These are phyloP conservation scores for Microbotryomycetes sp. DNA, from an alignment of 1,284 basidiomycete species.

Conservation along the genomic window DNA sequence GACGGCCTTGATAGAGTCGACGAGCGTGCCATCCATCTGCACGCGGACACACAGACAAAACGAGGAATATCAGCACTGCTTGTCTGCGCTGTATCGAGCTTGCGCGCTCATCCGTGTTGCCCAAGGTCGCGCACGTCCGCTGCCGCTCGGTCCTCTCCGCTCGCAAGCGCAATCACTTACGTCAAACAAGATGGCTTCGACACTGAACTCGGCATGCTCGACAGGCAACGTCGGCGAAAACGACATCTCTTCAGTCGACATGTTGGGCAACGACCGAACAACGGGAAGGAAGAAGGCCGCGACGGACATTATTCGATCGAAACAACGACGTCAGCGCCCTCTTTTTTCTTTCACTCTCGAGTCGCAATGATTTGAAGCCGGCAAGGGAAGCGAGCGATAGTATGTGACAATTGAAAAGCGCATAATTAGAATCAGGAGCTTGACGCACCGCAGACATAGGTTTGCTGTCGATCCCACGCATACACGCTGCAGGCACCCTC, in stretches of 20 bases:
- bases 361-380: no score
- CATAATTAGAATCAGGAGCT: no score
- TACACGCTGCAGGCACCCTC: no score
- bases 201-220: constrained; percentile 33
- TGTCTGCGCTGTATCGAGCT: no score
- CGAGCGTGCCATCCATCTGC: constrained; percentile 48
- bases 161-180: constrained; percentile 10
- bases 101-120: no score
- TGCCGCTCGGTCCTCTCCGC: neutral
- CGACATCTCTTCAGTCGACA: constrained; percentile 3
- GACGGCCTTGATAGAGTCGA: constrained; percentile 66
- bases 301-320: no score
- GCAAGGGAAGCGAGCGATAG: no score
- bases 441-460: no score
- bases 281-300: neutral
- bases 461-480: no score
- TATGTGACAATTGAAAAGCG: no score
- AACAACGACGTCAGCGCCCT: no score
- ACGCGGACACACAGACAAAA: neutral
- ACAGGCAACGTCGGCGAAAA: constrained; percentile 27
- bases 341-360: no score
- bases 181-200: constrained; percentile 34
- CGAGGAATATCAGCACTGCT: neutral
- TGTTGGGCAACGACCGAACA: neutral
- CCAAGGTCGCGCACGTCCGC: neutral